Conservation (phyloP, 2,329 filamentous ascomycete species). For the Nemania sp. region DNA sequence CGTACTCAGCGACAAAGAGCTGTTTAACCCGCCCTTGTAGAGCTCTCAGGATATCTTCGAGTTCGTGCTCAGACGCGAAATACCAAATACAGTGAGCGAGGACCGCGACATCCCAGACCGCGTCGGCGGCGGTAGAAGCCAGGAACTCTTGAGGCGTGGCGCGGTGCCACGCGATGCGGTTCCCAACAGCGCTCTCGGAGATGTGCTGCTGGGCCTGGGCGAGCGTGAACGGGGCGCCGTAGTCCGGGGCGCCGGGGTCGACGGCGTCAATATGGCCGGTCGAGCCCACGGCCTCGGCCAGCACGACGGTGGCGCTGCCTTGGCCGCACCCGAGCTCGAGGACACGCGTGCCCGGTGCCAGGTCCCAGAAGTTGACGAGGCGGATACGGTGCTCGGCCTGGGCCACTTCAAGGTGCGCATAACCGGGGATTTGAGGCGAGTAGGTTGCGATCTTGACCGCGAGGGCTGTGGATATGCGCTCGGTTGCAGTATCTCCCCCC, state of each 20-base stretch:
- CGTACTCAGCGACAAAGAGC: slow-evolving; percentile 52
- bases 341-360: slow-evolving; percentile 46
- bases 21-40: slow-evolving; percentile 40
- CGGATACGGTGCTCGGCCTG: slow-evolving; percentile 43
- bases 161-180: slow-evolving; percentile 49
- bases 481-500: neutral
- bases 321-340: slow-evolving; percentile 65
- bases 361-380: slow-evolving; percentile 43
- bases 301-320: slow-evolving; percentile 57
- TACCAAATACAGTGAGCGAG: slow-evolving; percentile 59
- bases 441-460: slow-evolving; percentile 14
- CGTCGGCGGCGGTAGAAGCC: neutral
- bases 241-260: slow-evolving; percentile 55
- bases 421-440: slow-evolving; percentile 11
- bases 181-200: slow-evolving; percentile 44
- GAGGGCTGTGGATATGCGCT: neutral
- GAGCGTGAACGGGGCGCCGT: slow-evolving; percentile 53
- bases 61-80: slow-evolving; percentile 46
- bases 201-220: slow-evolving; percentile 52
- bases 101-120: slow-evolving; percentile 49
- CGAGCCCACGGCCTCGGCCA: slow-evolving; percentile 52
- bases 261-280: slow-evolving; percentile 52
- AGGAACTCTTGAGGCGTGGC: slow-evolving; percentile 44
- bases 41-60: slow-evolving; percentile 44
- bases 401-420: slow-evolving; percentile 24